phyloP scores from a whole-genome alignment of 805 yeast genomes.

The Peterozyma toletana region DNA sequence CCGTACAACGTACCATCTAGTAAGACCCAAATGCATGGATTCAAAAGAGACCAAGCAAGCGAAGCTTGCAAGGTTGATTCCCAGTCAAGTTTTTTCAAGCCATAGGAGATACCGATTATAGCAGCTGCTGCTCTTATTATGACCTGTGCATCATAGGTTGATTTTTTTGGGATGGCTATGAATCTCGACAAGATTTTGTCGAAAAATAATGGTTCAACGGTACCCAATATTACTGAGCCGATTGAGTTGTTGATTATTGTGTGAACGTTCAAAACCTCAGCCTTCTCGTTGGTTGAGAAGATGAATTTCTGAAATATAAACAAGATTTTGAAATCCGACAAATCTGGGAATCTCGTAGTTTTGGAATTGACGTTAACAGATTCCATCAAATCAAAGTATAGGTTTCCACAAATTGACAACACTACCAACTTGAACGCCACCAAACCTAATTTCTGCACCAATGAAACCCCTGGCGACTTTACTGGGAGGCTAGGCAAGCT shows the following conservation, averaged over 20 bases:
- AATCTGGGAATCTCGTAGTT: constrained; percentile 17
- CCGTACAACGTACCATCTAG: constrained; percentile 56
- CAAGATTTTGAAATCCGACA: constrained; percentile 15
- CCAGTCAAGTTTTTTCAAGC: constrained; percentile 67
- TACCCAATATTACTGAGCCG: constrained; percentile 56
- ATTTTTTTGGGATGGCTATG: constrained; percentile 3
- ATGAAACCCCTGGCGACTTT: constrained; percentile 6
- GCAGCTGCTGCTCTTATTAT: constrained; percentile 43
- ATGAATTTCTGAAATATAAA: constrained; percentile 22
- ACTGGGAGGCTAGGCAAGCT: neutral
- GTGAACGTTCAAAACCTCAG: constrained; percentile 14
- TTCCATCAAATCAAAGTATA: constrained; percentile 45
- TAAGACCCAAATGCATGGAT: constrained; percentile 60
- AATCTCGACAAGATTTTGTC: neutral
- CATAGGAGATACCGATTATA: constrained; percentile 64
- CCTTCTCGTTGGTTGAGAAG: constrained; percentile 32
- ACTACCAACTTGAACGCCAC: constrained; percentile 8
- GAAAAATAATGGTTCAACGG: constrained; percentile 35
- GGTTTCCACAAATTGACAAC: constrained; percentile 38
- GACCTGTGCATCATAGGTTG: constrained; percentile 7
- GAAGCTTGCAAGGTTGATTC: constrained; percentile 57
- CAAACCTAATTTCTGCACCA: constrained; percentile 4
- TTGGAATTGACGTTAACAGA: constrained; percentile 33
- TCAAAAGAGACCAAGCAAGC: constrained; percentile 52
- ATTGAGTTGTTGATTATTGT: constrained; percentile 23